Evolutionary conservation across 805 yeast species (phyloP).

Genomic region (Lipomyces anomalus): DNA sequence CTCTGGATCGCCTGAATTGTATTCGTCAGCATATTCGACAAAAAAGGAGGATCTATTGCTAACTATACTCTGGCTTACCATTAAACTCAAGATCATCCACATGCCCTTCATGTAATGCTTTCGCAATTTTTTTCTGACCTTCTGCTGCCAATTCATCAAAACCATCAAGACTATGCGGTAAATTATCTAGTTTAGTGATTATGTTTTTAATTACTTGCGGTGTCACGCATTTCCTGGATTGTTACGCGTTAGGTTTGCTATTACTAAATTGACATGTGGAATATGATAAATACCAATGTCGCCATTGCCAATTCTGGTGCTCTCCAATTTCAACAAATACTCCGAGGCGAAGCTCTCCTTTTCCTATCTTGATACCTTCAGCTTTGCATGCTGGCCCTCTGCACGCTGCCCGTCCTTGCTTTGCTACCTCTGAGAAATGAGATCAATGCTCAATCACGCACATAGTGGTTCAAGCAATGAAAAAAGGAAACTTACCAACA

Average conservation of each 20-base stretch:
- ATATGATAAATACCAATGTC: constrained; percentile 19
- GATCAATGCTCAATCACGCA: not conserved
- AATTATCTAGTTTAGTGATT: constrained; percentile 4
- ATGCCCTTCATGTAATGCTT: constrained; percentile 21
- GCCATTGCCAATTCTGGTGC: constrained; percentile 22
- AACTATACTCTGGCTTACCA: no score
- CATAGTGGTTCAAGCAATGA: not conserved
- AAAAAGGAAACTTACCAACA: constrained; percentile 4
- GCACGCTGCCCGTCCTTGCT: constrained; percentile 20
- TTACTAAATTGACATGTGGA: not conserved
- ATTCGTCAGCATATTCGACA: no score
- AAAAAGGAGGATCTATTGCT: no score
- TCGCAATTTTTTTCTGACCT: constrained; percentile 6
- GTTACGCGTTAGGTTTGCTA: not conserved
- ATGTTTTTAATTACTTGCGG: constrained; percentile 20
- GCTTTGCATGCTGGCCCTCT: constrained; percentile 13
- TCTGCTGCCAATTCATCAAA: constrained; percentile 14
- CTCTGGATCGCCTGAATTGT: no score
- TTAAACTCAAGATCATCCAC: constrained; percentile 14
- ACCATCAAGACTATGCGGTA: constrained; percentile 21
- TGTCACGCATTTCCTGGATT: constrained; percentile 20
- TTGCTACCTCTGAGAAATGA: constrained; percentile 11
- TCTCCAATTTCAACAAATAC: constrained; percentile 15
- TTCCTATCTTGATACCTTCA: constrained; percentile 11
- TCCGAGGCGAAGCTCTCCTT: constrained; percentile 24